Evolutionary conservation across 768 basidiomycete genomes (phyloP), one percentile per base, ranked within the genome.

Genomic region (Calocera cornea): DNA sequence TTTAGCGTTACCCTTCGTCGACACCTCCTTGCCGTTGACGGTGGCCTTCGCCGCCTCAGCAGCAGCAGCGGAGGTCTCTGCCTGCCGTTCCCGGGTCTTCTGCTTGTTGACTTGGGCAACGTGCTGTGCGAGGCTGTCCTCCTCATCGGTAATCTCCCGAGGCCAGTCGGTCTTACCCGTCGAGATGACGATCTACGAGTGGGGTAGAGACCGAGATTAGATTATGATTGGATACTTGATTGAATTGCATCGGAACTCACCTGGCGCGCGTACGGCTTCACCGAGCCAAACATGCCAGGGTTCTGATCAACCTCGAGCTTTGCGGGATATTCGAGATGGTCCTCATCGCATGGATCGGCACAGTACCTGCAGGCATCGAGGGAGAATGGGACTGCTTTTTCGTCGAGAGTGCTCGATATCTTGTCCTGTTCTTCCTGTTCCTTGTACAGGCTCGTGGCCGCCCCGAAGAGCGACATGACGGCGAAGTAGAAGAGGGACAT

Each of bases 121-220:
- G 77, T 68, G 85, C 27, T 77, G 81, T 5, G 94, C 90, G 29
- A 98, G 84, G 3, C 88, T 85, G 63, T 82, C 83, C 29, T 81
- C 78, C 31, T 84, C 87, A 68, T 87, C 83, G 1, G 88, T 88
- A 68, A 97, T 85, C 47, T 93, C 87, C 44, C 81, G 80, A 41
- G 85, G 83, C 95, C 95, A 97, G 78, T 98, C 92, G 22, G 86
- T 81, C 76, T 89, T 87, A 5, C 92, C 92, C 0, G 93, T 95
- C 0, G 91, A 94, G 65, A 97, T 89, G 36, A 97, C 80, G 36
- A 95, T 81, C 88, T 94, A 27, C 54, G 60, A 64, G 2, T n/a
- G 3, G 24, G 19, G 17, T 19, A 10, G 34, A 16, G 19, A 31
- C n/a, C 70, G 64, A 69, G n/a, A 50, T 50, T 69, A 68, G 64